Evolutionary conservation across 495 filamentous ascomycete species (phyloP), one percentile per base, ranked within the genome.

Genomic region (Hyaloscypha variabilis): DNA sequence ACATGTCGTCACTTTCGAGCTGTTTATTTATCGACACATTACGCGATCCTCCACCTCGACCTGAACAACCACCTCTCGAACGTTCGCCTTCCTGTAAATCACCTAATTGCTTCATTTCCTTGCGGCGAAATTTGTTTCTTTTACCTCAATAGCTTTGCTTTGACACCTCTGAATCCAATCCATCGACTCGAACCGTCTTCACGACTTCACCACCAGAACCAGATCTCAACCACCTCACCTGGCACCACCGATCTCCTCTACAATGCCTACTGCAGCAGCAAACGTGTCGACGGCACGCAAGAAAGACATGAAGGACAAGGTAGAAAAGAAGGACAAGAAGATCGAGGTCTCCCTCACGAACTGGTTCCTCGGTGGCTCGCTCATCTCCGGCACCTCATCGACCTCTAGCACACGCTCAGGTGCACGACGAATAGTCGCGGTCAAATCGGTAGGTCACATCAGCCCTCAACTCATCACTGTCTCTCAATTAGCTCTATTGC

Each of bases 361-460:
- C 36, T 72, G 70, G 70, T 23, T 68, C 2, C 51, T 68, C 5
- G 70, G 70, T 11, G 70, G 70, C 34, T 65, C 67, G 1, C 42
- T 72, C 8, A 6, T 72, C 53, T 63, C 52, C 30, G 42, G 64
- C 17, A 42, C 36, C 1, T 54, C 59, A 24, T 49, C 10, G 30
- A 55, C 10, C 39, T 17, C 39, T 17, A 46, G 39, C 17, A 46
- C 39, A 3, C 39, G 39, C 39, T 46, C 39, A 46, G 11, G 4
- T 46, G 11, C 19, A 6, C 6, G 31, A 34, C 31, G 31, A 6
- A 4, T 46, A 11, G 39, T 17, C 17, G 14, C 39, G 11, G 14
- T 46, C 11, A 1, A 46, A 4, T 17, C 6, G 39, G 39, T 46
- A 46, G 14, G 39, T 17, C 4, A 46, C 17, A n/a, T n/a, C n/a